phyloP scores from a whole-genome alignment of 768 basidiomycete genomes.

The Termitomyces sp. region DNA sequence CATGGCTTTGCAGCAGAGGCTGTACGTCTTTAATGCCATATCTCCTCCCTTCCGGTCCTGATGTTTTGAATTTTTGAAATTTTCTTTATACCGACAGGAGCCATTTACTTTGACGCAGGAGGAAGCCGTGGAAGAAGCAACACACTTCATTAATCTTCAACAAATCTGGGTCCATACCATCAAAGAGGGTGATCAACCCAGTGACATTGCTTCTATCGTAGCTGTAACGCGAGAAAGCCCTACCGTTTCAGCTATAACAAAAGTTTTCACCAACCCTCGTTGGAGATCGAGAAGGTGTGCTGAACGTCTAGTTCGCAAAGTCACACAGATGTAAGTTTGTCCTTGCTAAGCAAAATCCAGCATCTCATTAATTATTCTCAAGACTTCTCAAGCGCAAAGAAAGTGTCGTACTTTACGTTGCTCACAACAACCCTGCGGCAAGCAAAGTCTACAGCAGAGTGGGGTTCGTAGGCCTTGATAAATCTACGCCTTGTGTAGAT shows the following conservation, averaged over 20 bases:
- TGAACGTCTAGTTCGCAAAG: constrained; percentile 50
- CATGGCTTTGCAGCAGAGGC: constrained; percentile 8
- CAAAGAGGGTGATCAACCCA: background rate
- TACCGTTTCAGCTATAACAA: constrained; percentile 57
- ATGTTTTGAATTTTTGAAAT: no score
- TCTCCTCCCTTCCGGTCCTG: background rate
- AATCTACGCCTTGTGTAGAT: constrained; percentile 22
- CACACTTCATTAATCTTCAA: background rate
- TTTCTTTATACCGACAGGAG: background rate
- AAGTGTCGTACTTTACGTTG: constrained; percentile 60
- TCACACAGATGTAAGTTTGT: constrained; percentile 43
- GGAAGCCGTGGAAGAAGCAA: constrained; percentile 2
- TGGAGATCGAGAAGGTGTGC: constrained; percentile 56
- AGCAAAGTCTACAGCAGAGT: constrained; percentile 54
- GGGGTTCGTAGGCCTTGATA: constrained; percentile 54
- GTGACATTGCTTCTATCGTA: constrained; percentile 8
- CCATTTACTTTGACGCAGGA: constrained; percentile 6
- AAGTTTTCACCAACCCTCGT: constrained; percentile 58
- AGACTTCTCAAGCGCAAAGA: constrained; percentile 31
- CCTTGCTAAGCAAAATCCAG: background rate
- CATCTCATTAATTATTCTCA: constrained; percentile 11
- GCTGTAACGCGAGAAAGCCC: constrained; percentile 45
- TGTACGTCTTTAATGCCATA: background rate
- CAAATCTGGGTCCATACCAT: constrained; percentile 9
- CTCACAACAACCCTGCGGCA: constrained; percentile 46